Evolutionary conservation across 164 flowering plant genomes (phyloP), one percentile per base, ranked within the genome.

Genomic region (Santalum album): DNA sequence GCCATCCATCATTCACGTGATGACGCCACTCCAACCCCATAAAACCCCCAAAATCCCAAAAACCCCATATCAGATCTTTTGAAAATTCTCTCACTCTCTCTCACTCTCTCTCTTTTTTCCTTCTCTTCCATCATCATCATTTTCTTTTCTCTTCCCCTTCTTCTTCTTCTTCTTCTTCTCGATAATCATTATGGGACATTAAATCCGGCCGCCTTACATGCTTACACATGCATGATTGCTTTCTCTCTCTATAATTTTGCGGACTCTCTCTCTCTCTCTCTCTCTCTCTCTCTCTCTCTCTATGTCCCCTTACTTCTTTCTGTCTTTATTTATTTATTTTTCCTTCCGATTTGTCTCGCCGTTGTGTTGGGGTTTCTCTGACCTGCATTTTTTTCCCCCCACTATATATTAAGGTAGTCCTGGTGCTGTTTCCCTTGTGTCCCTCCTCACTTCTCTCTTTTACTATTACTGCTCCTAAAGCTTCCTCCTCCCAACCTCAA

Each of bases 151-250:
- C 21, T 5, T 12, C 49, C 7, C 2, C 25, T 24, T 22, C 18
- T 22, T 22, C 16, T n/a, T 25, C 19, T n/a, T 48, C 6, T 27
- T 23, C 51, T n/a, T 23, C 56, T 53, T 18, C 62, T 50, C 58
- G 56, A 56, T 49, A 54, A 51, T 66, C 65, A 72, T 70, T 64
- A 65, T 54, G 54, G 38, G 67, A 72, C 75, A 71, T 53, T 69
- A 69, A 82, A 70, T 68, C 70, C 69, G 72, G 84, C 79, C 81
- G 84, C 80, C 81, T 76, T 78, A 74, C 75, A 61, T 79, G 83
- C 87, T 82, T 79, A 73, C 89, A 83, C 75, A 72, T 75, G 75
- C 88, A 88, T 83, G 83, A 88, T 88, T 83, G 84, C 40, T 16
- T 36, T 49, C 54, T 25, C 53, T 19, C 39, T 57, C 57, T 57